These are phyloP conservation scores for Fomitiporia mediterranea DNA, from an alignment of 1,284 basidiomycete species.

Conservation along the genomic window DNA sequence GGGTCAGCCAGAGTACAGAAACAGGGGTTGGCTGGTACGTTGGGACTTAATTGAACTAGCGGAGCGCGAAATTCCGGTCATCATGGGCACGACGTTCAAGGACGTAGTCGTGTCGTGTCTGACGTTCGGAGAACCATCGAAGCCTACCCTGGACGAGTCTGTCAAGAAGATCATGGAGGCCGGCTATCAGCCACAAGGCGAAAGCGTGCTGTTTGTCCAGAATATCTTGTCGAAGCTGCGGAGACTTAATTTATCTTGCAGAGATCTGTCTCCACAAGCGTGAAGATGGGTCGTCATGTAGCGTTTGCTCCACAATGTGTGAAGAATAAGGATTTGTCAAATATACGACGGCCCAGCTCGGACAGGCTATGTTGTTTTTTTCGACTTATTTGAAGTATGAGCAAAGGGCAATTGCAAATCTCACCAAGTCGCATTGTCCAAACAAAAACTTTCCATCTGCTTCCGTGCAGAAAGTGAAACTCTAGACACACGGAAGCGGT, in stretches of 20 bases:
- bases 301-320: no score
- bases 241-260: not conserved
- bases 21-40: not conserved
- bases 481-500: no score
- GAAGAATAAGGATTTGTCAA: no score
- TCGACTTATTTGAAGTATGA: no score
- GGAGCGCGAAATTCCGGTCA: not conserved
- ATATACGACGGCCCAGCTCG: no score
- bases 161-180: not conserved
- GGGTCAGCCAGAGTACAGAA: not conserved
- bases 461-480: no score
- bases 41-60: not conserved
- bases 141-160: not conserved
- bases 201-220: not conserved
- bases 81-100: conserved; percentile 3
- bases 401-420: no score
- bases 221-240: not conserved
- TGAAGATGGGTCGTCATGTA: no score
- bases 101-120: not conserved
- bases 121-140: not conserved
- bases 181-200: not conserved
- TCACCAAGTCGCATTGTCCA: no score
- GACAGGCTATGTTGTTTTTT: no score
- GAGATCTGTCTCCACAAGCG: no score
- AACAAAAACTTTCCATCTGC: no score